Conservation (phyloP, 139 green algal species). For the Volvox africanus region DNA sequence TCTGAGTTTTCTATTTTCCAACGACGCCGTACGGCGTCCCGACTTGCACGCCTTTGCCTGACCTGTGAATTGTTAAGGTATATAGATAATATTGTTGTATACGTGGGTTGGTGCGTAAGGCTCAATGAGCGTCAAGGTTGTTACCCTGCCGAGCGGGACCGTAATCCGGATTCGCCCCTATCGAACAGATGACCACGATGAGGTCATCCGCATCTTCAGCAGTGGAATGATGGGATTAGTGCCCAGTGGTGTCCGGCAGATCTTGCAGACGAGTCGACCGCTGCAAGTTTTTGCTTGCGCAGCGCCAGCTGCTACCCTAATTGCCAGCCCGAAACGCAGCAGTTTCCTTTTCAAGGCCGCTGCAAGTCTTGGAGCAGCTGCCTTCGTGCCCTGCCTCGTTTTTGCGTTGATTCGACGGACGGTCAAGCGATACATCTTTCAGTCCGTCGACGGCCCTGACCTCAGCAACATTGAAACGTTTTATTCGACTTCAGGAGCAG, state of each 20-base stretch:
- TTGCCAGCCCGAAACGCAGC: not conserved
- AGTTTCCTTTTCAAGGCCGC: not conserved
- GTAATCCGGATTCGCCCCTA: not conserved
- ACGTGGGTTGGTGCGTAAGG: no score
- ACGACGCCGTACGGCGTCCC: no score
- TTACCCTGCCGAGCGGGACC: not conserved
- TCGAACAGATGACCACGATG: not conserved
- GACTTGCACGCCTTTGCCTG: no score
- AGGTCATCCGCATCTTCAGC: not conserved
- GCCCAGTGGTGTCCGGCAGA: not conserved
- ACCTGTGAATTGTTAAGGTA: no score
- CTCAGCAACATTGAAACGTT: slow-evolving; percentile 16
- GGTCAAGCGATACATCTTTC: not conserved
- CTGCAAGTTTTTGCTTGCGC: not conserved
- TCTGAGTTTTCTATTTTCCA: no score
- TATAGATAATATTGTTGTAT: no score
- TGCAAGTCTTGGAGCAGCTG: not conserved
- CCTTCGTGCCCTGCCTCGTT: not conserved
- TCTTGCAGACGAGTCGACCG: not conserved
- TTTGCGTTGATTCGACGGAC: not conserved
- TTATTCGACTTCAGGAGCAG: not conserved
- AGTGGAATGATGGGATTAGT: not conserved
- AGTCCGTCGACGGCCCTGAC: not conserved
- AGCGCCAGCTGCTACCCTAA: not conserved
- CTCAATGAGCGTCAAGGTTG: not conserved